Evolutionary conservation across 2,329 filamentous ascomycete genomes (phyloP), one percentile per base, ranked within the genome.

Genomic region (Zymoseptoria pseudotritici): DNA sequence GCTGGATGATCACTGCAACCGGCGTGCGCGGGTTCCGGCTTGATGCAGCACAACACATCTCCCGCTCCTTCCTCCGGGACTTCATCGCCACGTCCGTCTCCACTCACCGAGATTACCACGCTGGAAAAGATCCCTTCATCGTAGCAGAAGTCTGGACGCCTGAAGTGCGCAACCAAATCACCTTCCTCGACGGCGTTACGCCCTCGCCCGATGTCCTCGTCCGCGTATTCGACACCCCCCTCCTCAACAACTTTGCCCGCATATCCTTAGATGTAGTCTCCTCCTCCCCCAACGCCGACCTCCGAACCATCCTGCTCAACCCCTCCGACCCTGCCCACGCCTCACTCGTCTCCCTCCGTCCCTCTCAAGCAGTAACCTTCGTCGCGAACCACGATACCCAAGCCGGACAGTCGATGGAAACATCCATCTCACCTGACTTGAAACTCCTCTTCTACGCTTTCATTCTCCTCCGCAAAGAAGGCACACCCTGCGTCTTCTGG

Each of bases 341-440:
- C 7, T 61, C 65, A 8, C 55, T 67, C 20, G 63, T 64, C 2
- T 57, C 60, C 1, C 22, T 62, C 2, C 61, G 71, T 17, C 70
- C 71, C 10, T 54, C 65, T n/a, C 63, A 63, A 50, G 68, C 70
- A 7, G 62, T 72, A 73, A 89, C 86, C 0, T 80, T 89, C 4
- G 86, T 90, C 1, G 84, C 84, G 73, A 90, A 89, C 72, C 87
- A 90, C 74, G 87, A 90, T 70, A 90, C 87, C 0, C 76, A 85
- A 72, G 77, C 82, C 36, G 84, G 84, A 31, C 86, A 88, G 71
- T 81, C 83, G 1, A 77, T 86, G 51, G 84, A 82, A 66, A 83
- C 84, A 0, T 82, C 82, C 1, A 82, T 91, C 50, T 80, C 84
- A 58, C 77, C 79, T 24, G 86, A 83, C 75, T 88, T 91, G 77